A percentile compares a stretch with the other conserved stretches of the same genome.
These are phyloP conservation scores for Ceratocystis eucalypticola DNA, from an alignment of 2,329 filamentous ascomycete species.

Conservation along the genomic window DNA sequence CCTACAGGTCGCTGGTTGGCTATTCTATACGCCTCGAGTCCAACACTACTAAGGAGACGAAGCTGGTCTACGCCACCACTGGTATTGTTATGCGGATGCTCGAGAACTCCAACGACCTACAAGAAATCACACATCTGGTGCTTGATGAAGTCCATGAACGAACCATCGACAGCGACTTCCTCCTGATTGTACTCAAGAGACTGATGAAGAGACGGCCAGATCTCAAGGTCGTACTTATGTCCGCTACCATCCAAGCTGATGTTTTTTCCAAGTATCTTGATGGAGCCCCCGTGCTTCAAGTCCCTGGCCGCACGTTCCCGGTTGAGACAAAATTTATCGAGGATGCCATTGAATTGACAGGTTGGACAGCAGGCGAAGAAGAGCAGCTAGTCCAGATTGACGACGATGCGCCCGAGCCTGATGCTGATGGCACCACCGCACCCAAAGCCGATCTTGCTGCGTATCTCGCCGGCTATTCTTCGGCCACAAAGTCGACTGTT, in stretches of 20 bases:
- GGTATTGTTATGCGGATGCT: conserved; percentile 98
- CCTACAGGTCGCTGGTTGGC: conserved; percentile 69
- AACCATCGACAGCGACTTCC: conserved; percentile 90
- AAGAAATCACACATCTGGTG: conserved; percentile 82
- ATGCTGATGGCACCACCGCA: conserved; percentile 39
- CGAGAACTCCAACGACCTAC: conserved; percentile 72
- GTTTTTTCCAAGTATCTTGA: conserved; percentile 81
- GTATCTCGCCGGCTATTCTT: conserved; percentile 59
- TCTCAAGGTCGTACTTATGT: conserved; percentile 92
- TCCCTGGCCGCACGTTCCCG: conserved; percentile 87
- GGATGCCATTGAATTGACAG: conserved; percentile 79
- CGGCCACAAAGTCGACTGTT: conserved; percentile 60
- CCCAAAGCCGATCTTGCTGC: conserved; percentile 45
- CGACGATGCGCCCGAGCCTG: conserved; percentile 33
- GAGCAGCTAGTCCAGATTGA: conserved; percentile 28
- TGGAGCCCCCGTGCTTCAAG: conserved; percentile 72
- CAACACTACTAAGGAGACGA: conserved; percentile 66
- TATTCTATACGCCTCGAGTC: conserved; percentile 91
- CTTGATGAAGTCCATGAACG: conserved; percentile 97
- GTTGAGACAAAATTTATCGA: conserved; percentile 81
- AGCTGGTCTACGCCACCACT: conserved; percentile 77
- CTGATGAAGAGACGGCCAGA: conserved; percentile 64
- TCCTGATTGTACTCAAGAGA: conserved; percentile 81
- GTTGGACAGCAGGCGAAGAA: conserved; percentile 49
- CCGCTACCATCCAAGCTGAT: conserved; percentile 86